These are phyloP conservation scores for Mrakia frigida DNA, from an alignment of 768 basidiomycete species.

Conservation along the genomic window DNA sequence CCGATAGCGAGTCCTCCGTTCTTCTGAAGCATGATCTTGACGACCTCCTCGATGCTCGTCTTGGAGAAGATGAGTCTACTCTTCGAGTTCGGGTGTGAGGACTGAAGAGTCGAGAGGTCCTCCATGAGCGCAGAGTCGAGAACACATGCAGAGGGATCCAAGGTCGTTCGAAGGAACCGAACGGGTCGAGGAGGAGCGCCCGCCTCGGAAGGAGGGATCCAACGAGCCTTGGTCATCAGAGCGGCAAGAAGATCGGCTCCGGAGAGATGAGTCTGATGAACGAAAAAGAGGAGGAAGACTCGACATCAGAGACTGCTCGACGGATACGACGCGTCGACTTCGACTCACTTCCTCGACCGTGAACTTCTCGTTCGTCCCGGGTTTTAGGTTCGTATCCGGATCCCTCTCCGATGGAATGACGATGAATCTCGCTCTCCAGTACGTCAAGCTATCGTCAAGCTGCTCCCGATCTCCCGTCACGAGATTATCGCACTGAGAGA, in stretches of 20 bases:
- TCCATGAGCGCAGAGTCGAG: constrained; percentile 72
- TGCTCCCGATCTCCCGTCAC: constrained; percentile 16
- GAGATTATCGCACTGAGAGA: constrained; percentile 20
- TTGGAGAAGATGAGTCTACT: constrained; percentile 28
- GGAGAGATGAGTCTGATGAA: constrained; percentile 56
- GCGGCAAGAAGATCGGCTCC: constrained; percentile 91
- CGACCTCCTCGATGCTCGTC: constrained; percentile 18
- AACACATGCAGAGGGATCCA: constrained; percentile 70
- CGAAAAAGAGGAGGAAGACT: neutral
- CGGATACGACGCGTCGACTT: too few relatives aligned
- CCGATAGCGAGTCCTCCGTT: constrained; percentile 15
- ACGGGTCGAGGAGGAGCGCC: constrained; percentile 50
- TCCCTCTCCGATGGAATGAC: constrained; percentile 79
- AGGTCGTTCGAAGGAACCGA: constrained; percentile 75
- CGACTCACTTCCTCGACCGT: constrained; percentile 63
- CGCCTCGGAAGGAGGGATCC: constrained; percentile 55
- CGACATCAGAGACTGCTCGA: too few relatives aligned
- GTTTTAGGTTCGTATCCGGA: constrained; percentile 43
- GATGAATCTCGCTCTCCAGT: constrained; percentile 57
- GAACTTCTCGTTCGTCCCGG: constrained; percentile 59
- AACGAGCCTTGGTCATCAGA: constrained; percentile 74
- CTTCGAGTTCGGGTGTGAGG: constrained; percentile 52
- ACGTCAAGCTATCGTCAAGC: constrained; percentile 17
- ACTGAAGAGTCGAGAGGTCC: constrained; percentile 64
- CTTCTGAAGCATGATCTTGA: constrained; percentile 13